Conservation (phyloP, 108 stramenopile genomes). For the Aureococcus anophagefferens region DNA sequence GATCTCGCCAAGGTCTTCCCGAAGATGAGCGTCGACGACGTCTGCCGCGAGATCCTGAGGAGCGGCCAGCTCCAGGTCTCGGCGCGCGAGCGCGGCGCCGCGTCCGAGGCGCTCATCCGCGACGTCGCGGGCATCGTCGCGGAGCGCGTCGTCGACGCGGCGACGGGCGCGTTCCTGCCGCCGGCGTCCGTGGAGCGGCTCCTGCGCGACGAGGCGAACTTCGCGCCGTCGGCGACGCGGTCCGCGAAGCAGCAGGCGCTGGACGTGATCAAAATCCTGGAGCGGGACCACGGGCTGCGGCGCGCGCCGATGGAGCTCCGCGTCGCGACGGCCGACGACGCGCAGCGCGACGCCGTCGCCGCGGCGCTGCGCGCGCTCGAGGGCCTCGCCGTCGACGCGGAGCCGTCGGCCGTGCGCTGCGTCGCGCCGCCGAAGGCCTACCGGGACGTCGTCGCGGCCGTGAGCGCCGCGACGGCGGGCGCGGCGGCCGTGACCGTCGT, state of each 20-base stretch:
- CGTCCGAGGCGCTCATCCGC: conserved; percentile 56
- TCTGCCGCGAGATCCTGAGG: conserved; percentile 67
- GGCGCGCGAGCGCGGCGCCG: conserved; percentile 73
- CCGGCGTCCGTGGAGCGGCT: too few relatives aligned
- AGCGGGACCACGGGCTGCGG: neutral
- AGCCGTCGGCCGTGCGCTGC: neutral
- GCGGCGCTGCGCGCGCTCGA: neutral
- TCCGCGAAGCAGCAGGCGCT: neutral
- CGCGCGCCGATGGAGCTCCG: neutral
- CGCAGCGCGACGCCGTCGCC: neutral
- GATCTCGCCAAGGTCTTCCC: conserved; percentile 77
- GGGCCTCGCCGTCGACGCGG: neutral
- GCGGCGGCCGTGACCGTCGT: neutral
- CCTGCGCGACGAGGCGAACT: too few relatives aligned
- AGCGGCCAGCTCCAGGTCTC: conserved; percentile 82
- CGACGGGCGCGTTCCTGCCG: too few relatives aligned
- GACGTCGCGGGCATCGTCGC: conserved; percentile 86
- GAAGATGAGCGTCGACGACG: conserved; percentile 60
- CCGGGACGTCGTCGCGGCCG: neutral
- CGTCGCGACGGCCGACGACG: neutral
- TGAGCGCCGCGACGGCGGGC: neutral
- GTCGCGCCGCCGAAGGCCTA: neutral
- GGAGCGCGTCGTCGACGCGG: conserved; percentile 81
- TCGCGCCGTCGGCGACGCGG: neutral
- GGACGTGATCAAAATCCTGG: neutral